phyloP scores from a whole-genome alignment of 1,284 basidiomycete species.

The Rhodotorula sp. region DNA sequence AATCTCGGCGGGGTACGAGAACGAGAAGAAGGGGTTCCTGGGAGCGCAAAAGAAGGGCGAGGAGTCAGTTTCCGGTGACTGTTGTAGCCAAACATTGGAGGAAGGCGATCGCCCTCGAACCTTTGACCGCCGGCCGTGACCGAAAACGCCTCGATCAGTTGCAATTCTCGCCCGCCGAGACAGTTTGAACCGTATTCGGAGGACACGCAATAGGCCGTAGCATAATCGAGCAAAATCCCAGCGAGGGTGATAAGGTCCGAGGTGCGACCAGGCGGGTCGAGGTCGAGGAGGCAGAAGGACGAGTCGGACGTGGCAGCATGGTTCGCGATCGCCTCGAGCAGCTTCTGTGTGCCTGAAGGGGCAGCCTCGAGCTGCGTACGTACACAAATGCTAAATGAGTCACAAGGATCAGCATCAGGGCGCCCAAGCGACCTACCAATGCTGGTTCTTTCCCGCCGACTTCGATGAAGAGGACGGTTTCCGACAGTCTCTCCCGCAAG shows the following conservation, averaged over 20 bases:
- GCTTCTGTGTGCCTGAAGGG: background rate
- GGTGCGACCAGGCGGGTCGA: background rate
- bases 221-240: constrained; percentile 24
- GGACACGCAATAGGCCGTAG: background rate
- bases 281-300: background rate
- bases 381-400: background rate
- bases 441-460: constrained; percentile 1
- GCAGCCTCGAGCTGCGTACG: background rate
- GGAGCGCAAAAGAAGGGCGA: background rate
- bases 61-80: no score
- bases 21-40: constrained; percentile 8
- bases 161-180: constrained; percentile 16
- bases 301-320: background rate
- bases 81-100: no score
- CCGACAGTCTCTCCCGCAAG: background rate
- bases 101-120: background rate
- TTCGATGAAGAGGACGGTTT: constrained; percentile 4
- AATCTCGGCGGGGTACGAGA: constrained; percentile 14
- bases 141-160: constrained; percentile 6
- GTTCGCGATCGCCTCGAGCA: background rate
- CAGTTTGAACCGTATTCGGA: constrained; percentile 13
- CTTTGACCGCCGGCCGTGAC: background rate
- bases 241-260: constrained; percentile 11
- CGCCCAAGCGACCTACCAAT: background rate
- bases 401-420: rapidly evolving